Conservation (phyloP, 225 moss, liverwort and hornwort species). For the Bryoerythrophyllum caledonicum region DNA sequence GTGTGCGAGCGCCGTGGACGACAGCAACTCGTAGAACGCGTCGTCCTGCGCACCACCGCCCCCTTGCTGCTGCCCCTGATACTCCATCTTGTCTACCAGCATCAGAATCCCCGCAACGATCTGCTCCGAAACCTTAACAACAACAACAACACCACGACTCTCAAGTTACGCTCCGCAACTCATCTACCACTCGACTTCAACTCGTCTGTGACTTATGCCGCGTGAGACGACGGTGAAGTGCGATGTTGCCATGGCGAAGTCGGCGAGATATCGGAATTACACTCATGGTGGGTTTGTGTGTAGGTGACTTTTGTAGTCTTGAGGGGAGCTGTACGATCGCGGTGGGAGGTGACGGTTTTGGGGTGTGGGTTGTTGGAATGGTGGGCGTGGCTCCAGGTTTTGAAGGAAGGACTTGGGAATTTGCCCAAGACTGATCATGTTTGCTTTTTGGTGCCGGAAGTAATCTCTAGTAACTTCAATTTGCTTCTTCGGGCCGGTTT, state of each 20-base stretch:
- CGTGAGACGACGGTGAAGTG: neutral
- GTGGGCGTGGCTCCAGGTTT: neutral
- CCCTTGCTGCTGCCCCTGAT: slow-evolving; percentile 53
- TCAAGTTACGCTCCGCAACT: neutral
- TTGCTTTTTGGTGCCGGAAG: no score
- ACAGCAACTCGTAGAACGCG: slow-evolving; percentile 81
- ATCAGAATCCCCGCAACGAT: slow-evolving; percentile 29
- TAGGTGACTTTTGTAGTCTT: neutral
- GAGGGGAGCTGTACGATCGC: neutral
- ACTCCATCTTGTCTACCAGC: slow-evolving; percentile 69
- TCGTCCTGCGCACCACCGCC: slow-evolving; percentile 50
- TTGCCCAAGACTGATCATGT: no score
- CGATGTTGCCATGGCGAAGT: neutral
- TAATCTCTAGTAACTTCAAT: no score
- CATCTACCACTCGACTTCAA: neutral
- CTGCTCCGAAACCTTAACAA: slow-evolving; percentile 22
- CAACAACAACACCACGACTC: no score
- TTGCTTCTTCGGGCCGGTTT: no score
- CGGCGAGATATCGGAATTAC: no score
- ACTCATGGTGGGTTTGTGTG: no score
- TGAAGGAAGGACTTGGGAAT: no score
- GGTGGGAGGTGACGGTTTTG: neutral
- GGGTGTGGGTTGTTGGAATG: neutral
- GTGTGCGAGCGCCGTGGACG: slow-evolving; percentile 50
- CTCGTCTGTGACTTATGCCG: neutral